Evolutionary conservation across 331 rosid species (phyloP), one percentile per base, ranked within the genome.

Genomic region (Phaseolus coccineus): DNA sequence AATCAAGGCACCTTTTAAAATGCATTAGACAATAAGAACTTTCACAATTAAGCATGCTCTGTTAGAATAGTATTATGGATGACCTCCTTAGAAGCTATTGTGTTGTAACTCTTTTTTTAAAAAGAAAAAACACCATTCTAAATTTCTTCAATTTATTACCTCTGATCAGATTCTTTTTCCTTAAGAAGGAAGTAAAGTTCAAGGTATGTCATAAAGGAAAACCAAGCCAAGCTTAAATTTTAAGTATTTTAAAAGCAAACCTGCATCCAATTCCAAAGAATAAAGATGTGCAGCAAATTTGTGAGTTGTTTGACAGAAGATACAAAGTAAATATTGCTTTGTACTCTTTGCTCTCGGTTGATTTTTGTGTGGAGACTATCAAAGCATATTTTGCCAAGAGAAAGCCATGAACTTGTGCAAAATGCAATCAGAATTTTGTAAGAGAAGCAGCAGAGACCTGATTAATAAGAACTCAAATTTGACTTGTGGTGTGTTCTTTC

Each of bases 321-420:
- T 59, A 8, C 39, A 28, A 5, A 12, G 39, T 57, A 59, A 28
- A 12, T 30, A 30, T 30, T 59, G 39, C 40, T 4, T 35, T 59
- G 9, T 13, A n/a, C 65, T 59, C 19, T 59, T 59, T 27, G n/a
- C 19, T 42, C 47, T 28, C 2, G 39, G 39, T 59, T 59, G 40
- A 1, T 28, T 13, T 12, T 30, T 59, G 11, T 16, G 46, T 6
- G 24, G 68, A 61, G 24, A 62, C 68, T 63, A 15, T 62, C 46
- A 62, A 62, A 62, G 47, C 46, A 33, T 33, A 6, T 33, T 12
- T 63, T 33, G 14, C 68, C 42, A 61, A 24, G 22, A 14, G 44
- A 63, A 63, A 63, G 68, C 46, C 44, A 33, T 15, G 69, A 62
- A 63, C 25, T 14, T 33, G 68, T 33, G 24, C 68, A 30, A 30